Percentiles rank a stretch among this genome's conserved stretches.
These are phyloP conservation scores for Oemleria cerasiformis DNA, from an alignment of 306 rosid genomes.

Conservation along the genomic window DNA sequence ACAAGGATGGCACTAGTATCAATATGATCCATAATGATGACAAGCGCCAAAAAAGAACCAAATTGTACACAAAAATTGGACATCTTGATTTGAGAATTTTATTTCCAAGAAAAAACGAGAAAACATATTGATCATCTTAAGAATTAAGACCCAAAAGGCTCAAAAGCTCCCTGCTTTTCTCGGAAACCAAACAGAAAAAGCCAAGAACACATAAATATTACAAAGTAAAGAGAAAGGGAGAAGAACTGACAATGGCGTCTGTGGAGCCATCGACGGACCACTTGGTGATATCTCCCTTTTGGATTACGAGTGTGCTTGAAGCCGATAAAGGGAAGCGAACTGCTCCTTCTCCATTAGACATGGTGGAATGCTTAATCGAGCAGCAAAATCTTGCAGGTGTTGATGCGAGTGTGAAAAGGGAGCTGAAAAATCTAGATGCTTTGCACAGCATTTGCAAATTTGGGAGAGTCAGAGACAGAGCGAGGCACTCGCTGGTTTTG, in stretches of 20 bases:
- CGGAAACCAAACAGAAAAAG: constrained; percentile 2
- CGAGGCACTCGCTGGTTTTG: too few relatives aligned
- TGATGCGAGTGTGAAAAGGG: background rate
- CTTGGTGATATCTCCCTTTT: constrained; percentile 79
- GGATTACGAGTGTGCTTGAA: constrained; percentile 55
- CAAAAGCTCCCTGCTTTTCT: background rate
- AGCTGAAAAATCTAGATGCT: background rate
- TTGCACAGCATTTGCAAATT: background rate
- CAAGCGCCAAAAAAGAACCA: background rate
- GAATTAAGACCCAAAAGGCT: background rate
- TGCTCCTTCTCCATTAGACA: constrained; percentile 36
- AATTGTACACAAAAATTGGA: background rate
- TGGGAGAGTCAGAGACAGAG: background rate
- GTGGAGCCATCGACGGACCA: constrained; percentile 77
- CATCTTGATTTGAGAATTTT: background rate
- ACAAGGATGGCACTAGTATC: background rate
- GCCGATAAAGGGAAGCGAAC: constrained; percentile 64
- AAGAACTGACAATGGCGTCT: constrained; percentile 66
- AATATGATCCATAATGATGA: background rate
- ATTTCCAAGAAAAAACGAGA: background rate
- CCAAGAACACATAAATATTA: background rate
- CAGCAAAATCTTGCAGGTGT: background rate
- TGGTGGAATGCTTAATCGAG: constrained; percentile 26
- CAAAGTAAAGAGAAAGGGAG: constrained; percentile 20
- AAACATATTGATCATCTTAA: background rate